Evolutionary conservation across 768 basidiomycete species (phyloP).

Genomic region (Termitomyces sp.): DNA sequence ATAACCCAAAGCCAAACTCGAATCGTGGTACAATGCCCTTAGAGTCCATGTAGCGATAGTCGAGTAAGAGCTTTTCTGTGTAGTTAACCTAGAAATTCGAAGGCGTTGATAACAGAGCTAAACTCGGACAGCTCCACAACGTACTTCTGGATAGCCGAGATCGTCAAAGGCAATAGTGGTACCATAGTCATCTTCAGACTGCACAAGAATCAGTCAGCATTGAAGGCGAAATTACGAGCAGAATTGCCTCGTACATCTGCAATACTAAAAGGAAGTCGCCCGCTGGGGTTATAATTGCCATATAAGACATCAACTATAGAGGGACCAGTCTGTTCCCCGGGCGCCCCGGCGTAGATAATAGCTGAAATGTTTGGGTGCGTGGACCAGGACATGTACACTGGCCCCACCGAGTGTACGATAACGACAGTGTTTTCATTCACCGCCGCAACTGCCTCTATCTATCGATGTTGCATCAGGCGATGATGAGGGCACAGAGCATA

Average conservation of each 20-base stretch:
- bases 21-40: slow-evolving; percentile 51
- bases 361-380: slow-evolving; percentile 71
- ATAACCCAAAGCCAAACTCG: slow-evolving; percentile 72
- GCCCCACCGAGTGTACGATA: slow-evolving; percentile 76
- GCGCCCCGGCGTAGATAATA: slow-evolving; percentile 53
- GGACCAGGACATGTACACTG: slow-evolving; percentile 72
- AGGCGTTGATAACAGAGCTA: neutral
- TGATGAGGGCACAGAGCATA: neutral
- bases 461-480: slow-evolving; percentile 17
- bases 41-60: slow-evolving; percentile 66
- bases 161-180: slow-evolving; percentile 44
- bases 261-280: slow-evolving; percentile 72
- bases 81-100: slow-evolving; percentile 51
- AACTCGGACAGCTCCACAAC: neutral
- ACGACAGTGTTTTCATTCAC: slow-evolving; percentile 78
- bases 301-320: slow-evolving; percentile 76
- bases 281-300: slow-evolving; percentile 74
- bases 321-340: slow-evolving; percentile 79
- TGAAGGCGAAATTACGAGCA: neutral
- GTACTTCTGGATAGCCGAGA: slow-evolving; percentile 21
- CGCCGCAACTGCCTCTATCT: slow-evolving; percentile 58
- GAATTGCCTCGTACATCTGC: slow-evolving; percentile 44
- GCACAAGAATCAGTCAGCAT: slow-evolving; percentile 2
- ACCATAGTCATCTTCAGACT: slow-evolving; percentile 40
- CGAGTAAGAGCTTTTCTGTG: slow-evolving; percentile 59